phyloP scores from a whole-genome alignment of 306 rosid species.

The Gastrolobium villosum region DNA sequence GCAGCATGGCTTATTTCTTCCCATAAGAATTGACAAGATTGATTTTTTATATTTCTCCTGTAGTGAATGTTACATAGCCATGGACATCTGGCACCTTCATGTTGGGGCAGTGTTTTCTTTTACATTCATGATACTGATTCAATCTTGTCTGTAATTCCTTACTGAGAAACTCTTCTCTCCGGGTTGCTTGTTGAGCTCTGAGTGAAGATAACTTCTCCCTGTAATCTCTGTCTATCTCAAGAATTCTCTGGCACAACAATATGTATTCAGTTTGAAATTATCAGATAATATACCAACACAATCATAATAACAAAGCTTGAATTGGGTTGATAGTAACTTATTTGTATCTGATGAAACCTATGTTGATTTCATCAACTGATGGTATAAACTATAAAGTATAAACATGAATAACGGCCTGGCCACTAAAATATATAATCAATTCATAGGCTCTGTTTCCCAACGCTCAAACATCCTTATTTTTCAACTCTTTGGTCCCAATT shows the following conservation, averaged over 20 bases:
- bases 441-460: too few relatives aligned
- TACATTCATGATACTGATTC: constrained; percentile 21
- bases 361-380: neutral
- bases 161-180: constrained; percentile 41
- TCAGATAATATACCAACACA: neutral
- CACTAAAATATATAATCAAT: too few relatives aligned
- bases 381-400: neutral
- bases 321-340: neutral
- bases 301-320: constrained; percentile 11
- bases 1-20: too few relatives aligned
- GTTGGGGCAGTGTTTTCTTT: constrained; percentile 6
- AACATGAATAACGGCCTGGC: neutral
- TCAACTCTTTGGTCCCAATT: too few relatives aligned
- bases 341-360: neutral
- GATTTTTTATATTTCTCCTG: too few relatives aligned
- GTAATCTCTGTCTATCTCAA: constrained; percentile 39
- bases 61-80: constrained; percentile 23
- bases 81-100: constrained; percentile 29
- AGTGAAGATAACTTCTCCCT: constrained; percentile 43
- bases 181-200: constrained; percentile 39
- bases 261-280: constrained; percentile 14
- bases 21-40: too few relatives aligned
- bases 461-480: too few relatives aligned
- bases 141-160: constrained; percentile 39
- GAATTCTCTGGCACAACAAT: constrained; percentile 45